phyloP scores from a whole-genome alignment of 306 rosid species.

The Vigna trinervia region DNA sequence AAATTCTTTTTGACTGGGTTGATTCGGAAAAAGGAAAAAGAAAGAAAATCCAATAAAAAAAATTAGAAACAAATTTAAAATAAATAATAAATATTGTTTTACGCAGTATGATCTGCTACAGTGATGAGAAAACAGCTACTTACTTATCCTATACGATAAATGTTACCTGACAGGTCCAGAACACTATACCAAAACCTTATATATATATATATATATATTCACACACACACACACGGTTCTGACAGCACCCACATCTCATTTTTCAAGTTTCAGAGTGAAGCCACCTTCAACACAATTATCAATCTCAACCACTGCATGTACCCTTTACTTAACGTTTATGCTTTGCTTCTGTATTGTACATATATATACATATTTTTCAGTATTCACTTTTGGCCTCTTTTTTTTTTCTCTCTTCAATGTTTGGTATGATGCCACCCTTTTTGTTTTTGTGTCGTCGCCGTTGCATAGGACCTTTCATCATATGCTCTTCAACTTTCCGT shows the following conservation, averaged over 20 bases:
- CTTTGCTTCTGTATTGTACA: neutral
- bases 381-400: neutral
- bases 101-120: neutral
- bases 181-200: neutral
- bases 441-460: slow-evolving; percentile 41
- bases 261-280: neutral
- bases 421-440: slow-evolving; percentile 45
- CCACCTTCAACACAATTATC: neutral
- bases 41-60: no score
- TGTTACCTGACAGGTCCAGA: neutral
- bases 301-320: neutral
- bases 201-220: no score
- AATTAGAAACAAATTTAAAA: no score
- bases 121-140: neutral
- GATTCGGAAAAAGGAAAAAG: no score
- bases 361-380: neutral
- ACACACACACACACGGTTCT: neutral
- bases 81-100: neutral
- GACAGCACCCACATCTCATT: neutral
- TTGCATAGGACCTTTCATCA: slow-evolving; percentile 53
- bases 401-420: slow-evolving; percentile 17
- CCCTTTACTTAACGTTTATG: neutral
- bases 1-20: no score
- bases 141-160: neutral
- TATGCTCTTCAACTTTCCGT: slow-evolving; percentile 53